Conservation (phyloP, 257 asterid genomes). For the Salvia miltiorrhiza region DNA sequence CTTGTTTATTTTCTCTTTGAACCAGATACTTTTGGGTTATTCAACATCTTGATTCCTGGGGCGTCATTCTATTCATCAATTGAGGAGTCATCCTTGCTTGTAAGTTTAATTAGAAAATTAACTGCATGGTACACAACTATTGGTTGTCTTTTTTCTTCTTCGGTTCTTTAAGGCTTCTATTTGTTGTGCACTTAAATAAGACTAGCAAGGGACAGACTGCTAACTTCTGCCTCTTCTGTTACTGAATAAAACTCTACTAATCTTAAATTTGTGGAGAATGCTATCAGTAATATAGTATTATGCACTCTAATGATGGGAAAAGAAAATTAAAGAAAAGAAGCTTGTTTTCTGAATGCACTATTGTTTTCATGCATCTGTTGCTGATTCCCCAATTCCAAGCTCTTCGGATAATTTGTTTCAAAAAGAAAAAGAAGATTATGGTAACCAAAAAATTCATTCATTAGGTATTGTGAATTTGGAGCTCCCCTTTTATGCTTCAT, state of each 20-base stretch:
- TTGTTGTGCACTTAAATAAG: not conserved
- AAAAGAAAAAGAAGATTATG: not conserved
- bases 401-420: not conserved
- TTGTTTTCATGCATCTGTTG: no score
- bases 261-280: not conserved
- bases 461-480: slow-evolving; percentile 3
- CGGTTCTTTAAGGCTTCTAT: not conserved
- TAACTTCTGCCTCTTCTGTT: not conserved
- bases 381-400: no score
- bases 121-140: not conserved
- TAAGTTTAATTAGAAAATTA: slow-evolving; percentile 26
- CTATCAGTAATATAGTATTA: not conserved
- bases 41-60: slow-evolving; percentile 50
- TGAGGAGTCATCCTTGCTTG: slow-evolving; percentile 53
- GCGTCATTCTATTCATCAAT: slow-evolving; percentile 52
- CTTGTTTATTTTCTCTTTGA: slow-evolving; percentile 17
- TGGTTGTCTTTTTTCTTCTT: not conserved
- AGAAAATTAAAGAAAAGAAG: not conserved
- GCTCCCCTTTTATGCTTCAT: slow-evolving; percentile 4
- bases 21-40: slow-evolving; percentile 47
- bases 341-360: not conserved
- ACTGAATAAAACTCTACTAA: not conserved
- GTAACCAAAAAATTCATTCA: not conserved
- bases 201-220: not conserved
- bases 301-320: slow-evolving; percentile 7